Evolutionary conservation across 371 early-diverging fungal species (phyloP).

Genomic region (Catenaria anguillulae): DNA sequence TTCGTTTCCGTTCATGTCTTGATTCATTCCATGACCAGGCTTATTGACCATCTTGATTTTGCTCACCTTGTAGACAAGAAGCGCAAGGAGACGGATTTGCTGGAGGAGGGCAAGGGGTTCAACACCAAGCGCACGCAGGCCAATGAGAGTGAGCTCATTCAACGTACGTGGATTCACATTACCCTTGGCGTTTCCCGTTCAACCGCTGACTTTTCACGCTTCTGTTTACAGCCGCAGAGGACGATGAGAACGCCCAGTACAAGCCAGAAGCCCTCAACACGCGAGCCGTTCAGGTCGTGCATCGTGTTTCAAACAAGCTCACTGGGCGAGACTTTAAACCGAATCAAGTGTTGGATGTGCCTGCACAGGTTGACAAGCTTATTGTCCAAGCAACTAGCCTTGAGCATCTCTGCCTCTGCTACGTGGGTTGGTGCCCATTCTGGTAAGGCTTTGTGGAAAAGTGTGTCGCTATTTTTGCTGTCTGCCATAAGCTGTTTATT

Average conservation of each 20-base stretch:
- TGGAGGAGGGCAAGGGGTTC: conserved; percentile 10
- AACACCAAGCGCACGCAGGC: too few species aligned
- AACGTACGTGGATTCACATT: not conserved
- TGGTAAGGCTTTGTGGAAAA: too few species aligned
- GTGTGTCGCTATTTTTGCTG: too few species aligned
- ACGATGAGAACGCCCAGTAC: conserved; percentile 29
- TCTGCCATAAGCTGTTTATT: too few species aligned
- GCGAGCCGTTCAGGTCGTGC: conserved; percentile 41
- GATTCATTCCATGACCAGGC: not conserved
- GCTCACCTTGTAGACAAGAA: conserved; percentile 4
- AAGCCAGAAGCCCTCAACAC: conserved; percentile 40
- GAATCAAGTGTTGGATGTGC: conserved; percentile 60
- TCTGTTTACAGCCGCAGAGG: not conserved
- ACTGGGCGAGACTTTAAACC: conserved; percentile 86
- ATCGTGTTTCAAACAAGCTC: conserved; percentile 60
- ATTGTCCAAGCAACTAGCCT: conserved; percentile 86
- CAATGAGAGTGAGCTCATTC: not conserved
- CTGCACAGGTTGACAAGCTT: conserved; percentile 77
- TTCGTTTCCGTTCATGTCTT: not conserved
- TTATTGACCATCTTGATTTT: not conserved
- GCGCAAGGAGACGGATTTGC: conserved; percentile 7
- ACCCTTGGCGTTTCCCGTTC: not conserved
- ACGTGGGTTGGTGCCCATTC: conserved; percentile 84
- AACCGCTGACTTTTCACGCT: not conserved
- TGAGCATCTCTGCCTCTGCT: conserved; percentile 91